Percentiles rank a stretch among this genome's conserved stretches.
These are phyloP conservation scores for Radiomyces spectabilis DNA, from an alignment of 192 early-diverging fungal species.

Conservation along the genomic window DNA sequence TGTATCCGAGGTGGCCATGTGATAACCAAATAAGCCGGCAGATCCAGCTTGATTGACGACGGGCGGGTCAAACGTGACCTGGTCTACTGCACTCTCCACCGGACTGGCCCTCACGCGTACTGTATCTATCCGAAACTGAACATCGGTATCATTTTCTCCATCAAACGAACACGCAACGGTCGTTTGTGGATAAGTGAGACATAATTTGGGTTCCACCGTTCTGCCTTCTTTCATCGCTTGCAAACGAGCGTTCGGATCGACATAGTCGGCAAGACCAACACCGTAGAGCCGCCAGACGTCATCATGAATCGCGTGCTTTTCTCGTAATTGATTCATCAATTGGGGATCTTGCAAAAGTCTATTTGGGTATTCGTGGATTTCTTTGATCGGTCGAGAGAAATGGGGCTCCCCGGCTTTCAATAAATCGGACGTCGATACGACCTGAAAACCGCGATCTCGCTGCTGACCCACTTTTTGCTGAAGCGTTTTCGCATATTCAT, in stretches of 20 bases:
- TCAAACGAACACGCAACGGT: conserved; percentile 7
- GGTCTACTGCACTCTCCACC: conserved; percentile 19
- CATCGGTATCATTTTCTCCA: not conserved
- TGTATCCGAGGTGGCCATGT: conserved; percentile 33
- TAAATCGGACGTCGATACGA: conserved; percentile 31
- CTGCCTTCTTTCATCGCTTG: not conserved
- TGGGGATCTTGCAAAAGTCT: conserved; percentile 28
- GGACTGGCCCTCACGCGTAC: conserved; percentile 45
- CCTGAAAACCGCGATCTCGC: conserved; percentile 9
- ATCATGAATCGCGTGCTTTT: conserved; percentile 8
- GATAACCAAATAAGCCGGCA: conserved; percentile 58
- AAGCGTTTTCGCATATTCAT: conserved; percentile 38
- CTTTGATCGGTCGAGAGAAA: conserved; percentile 28
- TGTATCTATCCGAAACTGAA: conserved; percentile 18
- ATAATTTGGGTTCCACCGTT: not conserved
- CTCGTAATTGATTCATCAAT: conserved; percentile 25
- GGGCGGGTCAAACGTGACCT: conserved; percentile 44
- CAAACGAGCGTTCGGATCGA: conserved; percentile 23
- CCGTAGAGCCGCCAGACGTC: conserved; percentile 12
- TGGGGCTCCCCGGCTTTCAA: conserved; percentile 13
- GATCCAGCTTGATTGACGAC: conserved; percentile 3
- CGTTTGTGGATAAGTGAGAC: conserved; percentile 34
- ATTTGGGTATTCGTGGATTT: conserved; percentile 32
- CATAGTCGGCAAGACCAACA: conserved; percentile 45
- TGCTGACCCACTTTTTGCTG: conserved; percentile 27